Evolutionary conservation across 2,329 filamentous ascomycete genomes (phyloP), one percentile per base, ranked within the genome.

Genomic region (Fusarium beomiforme): DNA sequence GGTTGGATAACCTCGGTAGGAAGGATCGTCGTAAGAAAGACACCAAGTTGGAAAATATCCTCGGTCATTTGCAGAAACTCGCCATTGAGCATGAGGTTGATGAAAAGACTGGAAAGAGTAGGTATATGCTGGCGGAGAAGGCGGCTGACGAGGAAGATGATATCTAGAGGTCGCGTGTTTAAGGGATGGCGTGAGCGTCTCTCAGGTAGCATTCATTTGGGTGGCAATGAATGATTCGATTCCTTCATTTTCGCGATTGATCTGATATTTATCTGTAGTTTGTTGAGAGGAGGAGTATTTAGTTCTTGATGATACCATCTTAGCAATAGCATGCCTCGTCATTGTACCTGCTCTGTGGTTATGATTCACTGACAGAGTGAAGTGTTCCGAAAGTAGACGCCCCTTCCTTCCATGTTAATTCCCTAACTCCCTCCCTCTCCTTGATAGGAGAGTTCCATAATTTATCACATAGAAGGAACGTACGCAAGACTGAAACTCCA

Each of bases 91-190:
- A 70, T 26, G 68, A 70, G 33, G 6, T 50, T 5, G 68, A 70
- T 5, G 68, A 70, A n/a, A 71, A 69, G 53, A 71, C 68, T 2
- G 68, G 68, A 9, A 70, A 59, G 58, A 70, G 53, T 8, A 54
- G 53, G n/a, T 70, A 21, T 9, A 37, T 51, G 6, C 19, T 70
- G 4, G 54, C 49, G 2, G 68, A 70, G 50, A 70, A 70, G 41
- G 68, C 17, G 1, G 17, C 33, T 2, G 68, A 70, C 24, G 68
- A 71, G 1, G 68, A 70, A 2, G 68, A 70, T 13, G 68, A 70
- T 31, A 71, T 70, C 19, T 70, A 70, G 19, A 19, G 7, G 2
- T 3, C 0, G 3, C 14, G 2, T 13, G 0, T 14, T 37, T 21
- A 13, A 23, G n/a, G 9, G 6, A 6, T 5, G 12, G 13, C 19